A percentile compares a stretch with the other conserved stretches of the same genome.
These are phyloP conservation scores for Meira nashicola DNA, from an alignment of 1,284 basidiomycete species.

Conservation along the genomic window DNA sequence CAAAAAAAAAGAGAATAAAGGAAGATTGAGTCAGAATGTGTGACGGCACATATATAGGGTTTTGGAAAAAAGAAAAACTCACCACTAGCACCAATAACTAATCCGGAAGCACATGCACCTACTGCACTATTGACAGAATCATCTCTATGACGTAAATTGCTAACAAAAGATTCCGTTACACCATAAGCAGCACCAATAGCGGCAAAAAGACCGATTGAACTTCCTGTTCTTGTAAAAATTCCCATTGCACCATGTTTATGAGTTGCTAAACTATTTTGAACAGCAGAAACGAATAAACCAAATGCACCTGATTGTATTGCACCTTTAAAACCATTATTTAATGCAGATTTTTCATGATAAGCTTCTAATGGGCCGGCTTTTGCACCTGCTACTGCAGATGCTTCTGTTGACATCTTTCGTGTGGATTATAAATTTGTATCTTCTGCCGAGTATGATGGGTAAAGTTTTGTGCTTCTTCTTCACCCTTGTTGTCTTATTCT, in stretches of 20 bases:
- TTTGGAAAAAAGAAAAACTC: conserved; percentile 42
- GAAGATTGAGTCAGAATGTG: background rate
- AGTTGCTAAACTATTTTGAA: conserved; percentile 47
- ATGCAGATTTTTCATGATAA: no score
- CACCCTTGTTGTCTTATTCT: no score
- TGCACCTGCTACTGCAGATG: no score
- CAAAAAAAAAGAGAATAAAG: conserved; percentile 19
- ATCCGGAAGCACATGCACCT: conserved; percentile 87
- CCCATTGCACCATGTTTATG: conserved; percentile 83
- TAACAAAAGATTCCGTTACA: conserved; percentile 71
- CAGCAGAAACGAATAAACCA: conserved; percentile 44
- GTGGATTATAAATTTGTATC: no score
- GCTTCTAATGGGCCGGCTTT: no score
- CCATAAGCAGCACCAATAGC: conserved; percentile 88
- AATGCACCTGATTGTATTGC: no score
- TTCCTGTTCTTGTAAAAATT: conserved; percentile 71
- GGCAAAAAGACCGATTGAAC: conserved; percentile 76
- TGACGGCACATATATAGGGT: background rate
- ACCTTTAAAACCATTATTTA: no score
- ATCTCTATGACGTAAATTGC: conserved; percentile 74
- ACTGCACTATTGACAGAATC: conserved; percentile 79
- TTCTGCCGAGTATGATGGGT: no score
- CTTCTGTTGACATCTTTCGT: no score
- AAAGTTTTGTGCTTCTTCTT: no score
- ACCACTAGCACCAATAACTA: conserved; percentile 80